A percentile compares a stretch with the other conserved stretches of the same genome.
Evolutionary conservation across 495 filamentous ascomycete species (phyloP).

Genomic region (Bathelium albidoporum): DNA sequence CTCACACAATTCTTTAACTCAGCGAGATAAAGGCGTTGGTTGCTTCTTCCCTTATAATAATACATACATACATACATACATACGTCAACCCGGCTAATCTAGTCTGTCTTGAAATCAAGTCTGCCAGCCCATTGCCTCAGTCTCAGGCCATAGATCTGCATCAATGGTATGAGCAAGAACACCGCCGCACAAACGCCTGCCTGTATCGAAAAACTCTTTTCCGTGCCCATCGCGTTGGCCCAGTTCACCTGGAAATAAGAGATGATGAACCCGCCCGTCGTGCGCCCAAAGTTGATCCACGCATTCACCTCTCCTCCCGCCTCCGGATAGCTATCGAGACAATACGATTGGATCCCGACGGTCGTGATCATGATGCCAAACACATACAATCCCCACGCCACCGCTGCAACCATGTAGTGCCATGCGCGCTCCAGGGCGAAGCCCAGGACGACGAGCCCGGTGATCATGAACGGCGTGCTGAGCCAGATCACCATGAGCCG

Average conservation of each 20-base stretch:
- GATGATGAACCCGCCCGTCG: conserved; percentile 36
- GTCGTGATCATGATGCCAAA: conserved; percentile 58
- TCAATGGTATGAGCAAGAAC: conserved; percentile 32
- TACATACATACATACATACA: neutral
- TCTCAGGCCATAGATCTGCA: conserved; percentile 39
- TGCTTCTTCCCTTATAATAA: neutral
- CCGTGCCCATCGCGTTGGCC: conserved; percentile 29
- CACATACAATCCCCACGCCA: conserved; percentile 47
- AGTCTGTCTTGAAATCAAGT: conserved; percentile 18
- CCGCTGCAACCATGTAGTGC: conserved; percentile 46
- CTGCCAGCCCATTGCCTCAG: conserved; percentile 25
- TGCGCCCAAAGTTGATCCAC: conserved; percentile 14
- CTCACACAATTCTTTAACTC: neutral
- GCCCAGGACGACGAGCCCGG: conserved; percentile 45
- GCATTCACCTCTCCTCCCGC: conserved; percentile 29
- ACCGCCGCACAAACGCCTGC: conserved; percentile 35
- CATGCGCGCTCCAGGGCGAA: conserved; percentile 42
- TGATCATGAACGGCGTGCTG: conserved; percentile 40
- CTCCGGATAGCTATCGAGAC: conserved; percentile 31
- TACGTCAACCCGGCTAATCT: neutral
- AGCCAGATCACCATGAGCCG: conserved; percentile 44
- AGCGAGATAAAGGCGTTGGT: neutral
- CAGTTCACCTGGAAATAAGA: conserved; percentile 42
- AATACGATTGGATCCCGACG: conserved; percentile 46
- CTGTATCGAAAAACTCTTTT: conserved; percentile 41